Base-by-base conservation (phyloP, 371 early-diverging fungal genomes). In the Choanephora cucurbitarum region DNA sequence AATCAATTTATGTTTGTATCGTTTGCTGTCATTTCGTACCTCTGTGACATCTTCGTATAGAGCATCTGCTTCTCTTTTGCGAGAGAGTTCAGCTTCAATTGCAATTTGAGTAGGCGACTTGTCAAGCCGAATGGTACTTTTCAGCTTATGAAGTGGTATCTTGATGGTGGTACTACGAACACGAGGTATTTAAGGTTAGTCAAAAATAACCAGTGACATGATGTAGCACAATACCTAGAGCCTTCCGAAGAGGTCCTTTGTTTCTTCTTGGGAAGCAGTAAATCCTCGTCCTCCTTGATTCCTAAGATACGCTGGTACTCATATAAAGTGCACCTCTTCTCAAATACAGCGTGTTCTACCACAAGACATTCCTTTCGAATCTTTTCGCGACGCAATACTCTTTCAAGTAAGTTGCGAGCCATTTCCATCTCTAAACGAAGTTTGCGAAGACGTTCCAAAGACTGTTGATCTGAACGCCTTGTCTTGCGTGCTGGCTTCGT, bases 401-500 rank as follows among this genome's bases (percentile, higher is more conserved):
- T 81, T 55, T 93, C 93, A 19, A 94, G 69, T 33, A 98, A 55
- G 52, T 77, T 75, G 41, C 87, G 70, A 1, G 91, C 93, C 49
- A 71, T 70, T 47, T 86, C 81, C 86, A 98, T 74, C 53, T 96
- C 93, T 47, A 77, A 70, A 15, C 91, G 92, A 52, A 98, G 73
- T 52, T 85, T 80, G 15, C 86, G 81, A 22, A 97, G 80, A 49
- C 91, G 89, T 52, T 96, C 91, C 18, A 94, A 60, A 2, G 92
- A 89, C 49, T 87, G 88, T 40, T 86, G 83, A 66, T 98, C 97
- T 7, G 89, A 87, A 11, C 93, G 86, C 44, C 96, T 76, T 21
- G 94, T 91, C 64, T 95, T 95, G 34, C 97, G 91, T 11, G 88
- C 62, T 7, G 86, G 83, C 66, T 92, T 92, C 43, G 93, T 84